Evolutionary conservation across 441 rosid genomes (phyloP), one percentile per base, ranked within the genome.

Genomic region (Erysimum cheiri): DNA sequence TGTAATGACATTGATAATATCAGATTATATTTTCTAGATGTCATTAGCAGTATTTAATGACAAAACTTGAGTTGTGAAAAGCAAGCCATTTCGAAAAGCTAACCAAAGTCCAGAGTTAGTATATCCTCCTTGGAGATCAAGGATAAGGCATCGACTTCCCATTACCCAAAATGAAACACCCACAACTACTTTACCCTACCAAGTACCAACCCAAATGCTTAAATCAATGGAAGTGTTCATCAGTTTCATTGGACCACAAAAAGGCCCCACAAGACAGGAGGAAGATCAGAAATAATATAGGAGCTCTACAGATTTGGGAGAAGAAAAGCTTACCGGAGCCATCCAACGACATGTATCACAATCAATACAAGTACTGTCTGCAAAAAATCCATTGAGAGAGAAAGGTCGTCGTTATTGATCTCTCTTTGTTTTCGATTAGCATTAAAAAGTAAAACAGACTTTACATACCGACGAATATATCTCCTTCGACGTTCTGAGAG

Each of bases 291-390:
- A 10, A 44, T 19, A 46, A 48, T 5, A 22, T 12, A 31, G 4
- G 2, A 52, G 19, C 54, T 59, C n/a, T 11, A 48, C 29, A 57
- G 10, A 26, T 33, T 8, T 17, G 1, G 22, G 31, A 56, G 32
- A 14, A 68, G 8, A 17, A 36, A 59, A 41, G 2, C 57, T 73
- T 84, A 82, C 90, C 71, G 92, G 92, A 71, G 83, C 92, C 90
- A 87, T 87, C 92, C 92, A 87, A 37, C 92, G 90, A 78, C 90
- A 87, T 10, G 92, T 85, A 78, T 84, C 90, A 39, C 92, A 87
- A 36, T 87, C 92, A 46, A 87, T 85, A 81, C 90, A 87, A n/a
- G 83, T 78, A 29, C 57, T 77, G 44, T 85, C 89, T 82, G 85
- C 80, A 64, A 54, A 52, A 36, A 61, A 43, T 14, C n/a, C 14